Evolutionary conservation across 129 eudicot species (phyloP).

Genomic region (Pulicaria dysenterica): DNA sequence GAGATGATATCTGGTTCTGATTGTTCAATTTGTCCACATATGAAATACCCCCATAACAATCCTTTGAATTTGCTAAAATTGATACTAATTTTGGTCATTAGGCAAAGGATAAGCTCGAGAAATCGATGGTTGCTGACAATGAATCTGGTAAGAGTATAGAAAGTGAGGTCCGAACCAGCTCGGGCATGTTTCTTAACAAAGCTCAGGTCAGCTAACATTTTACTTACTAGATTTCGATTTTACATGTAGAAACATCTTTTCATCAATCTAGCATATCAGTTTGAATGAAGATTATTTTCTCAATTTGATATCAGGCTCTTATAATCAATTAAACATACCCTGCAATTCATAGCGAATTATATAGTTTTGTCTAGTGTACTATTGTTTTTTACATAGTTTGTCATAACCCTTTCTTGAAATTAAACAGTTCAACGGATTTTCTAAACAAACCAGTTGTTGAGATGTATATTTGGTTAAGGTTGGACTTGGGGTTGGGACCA

Average conservation of each 20-base stretch:
- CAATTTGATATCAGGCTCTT: not conserved
- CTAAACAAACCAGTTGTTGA: not conserved
- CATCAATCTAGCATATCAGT: not conserved
- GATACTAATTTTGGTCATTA: constrained; percentile 28
- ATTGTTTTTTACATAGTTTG: not conserved
- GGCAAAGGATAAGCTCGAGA: constrained; percentile 84
- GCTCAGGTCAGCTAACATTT: constrained; percentile 56
- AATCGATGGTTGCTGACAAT: constrained; percentile 93
- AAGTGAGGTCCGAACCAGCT: constrained; percentile 91
- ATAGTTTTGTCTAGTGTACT: not conserved
- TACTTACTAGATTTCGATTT: not conserved
- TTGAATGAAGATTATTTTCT: not conserved
- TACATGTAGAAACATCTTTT: not conserved
- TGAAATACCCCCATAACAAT: not conserved
- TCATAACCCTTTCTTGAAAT: not conserved
- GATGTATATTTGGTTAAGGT: not conserved
- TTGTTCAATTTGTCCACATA: not conserved
- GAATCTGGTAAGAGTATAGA: constrained; percentile 90
- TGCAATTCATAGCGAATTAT: not conserved
- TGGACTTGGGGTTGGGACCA: not conserved
- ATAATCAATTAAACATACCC: not conserved
- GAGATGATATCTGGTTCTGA: not conserved
- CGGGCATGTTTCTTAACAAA: constrained; percentile 87
- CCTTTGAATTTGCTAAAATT: not conserved
- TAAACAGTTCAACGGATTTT: not conserved